Percentiles rank a stretch among this genome's conserved stretches.
Evolutionary conservation across 257 asterid genomes (phyloP).

Genomic region (Solanum peruvianum): DNA sequence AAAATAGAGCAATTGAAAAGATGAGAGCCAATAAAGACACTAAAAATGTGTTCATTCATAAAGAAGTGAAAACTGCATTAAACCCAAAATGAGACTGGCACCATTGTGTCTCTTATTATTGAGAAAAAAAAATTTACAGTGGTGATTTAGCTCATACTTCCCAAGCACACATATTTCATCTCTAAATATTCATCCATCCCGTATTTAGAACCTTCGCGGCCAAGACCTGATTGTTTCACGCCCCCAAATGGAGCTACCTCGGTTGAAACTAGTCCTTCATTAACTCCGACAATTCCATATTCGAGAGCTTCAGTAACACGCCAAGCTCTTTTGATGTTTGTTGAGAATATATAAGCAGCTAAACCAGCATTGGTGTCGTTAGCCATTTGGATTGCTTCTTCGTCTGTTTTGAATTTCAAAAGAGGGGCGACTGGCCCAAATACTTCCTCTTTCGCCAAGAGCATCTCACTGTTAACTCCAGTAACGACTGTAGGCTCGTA

Average conservation of each 20-base stretch:
- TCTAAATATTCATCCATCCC: constrained; percentile 93
- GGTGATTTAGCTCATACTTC: neutral
- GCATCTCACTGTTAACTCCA: constrained; percentile 81
- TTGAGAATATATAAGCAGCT: constrained; percentile 87
- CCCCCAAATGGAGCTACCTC: constrained; percentile 99
- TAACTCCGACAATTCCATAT: constrained; percentile 94
- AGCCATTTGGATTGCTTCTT: constrained; percentile 81
- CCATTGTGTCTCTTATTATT: neutral
- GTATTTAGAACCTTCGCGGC: constrained; percentile 96
- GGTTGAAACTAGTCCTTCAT: constrained; percentile 90
- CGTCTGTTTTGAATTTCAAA: constrained; percentile 83
- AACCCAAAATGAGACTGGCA: neutral
- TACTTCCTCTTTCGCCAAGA: constrained; percentile 77
- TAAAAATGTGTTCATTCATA: neutral
- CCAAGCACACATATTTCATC: constrained; percentile 9
- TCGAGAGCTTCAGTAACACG: constrained; percentile 94
- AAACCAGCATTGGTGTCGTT: constrained; percentile 93
- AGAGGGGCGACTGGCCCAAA: constrained; percentile 99
- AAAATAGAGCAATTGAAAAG: neutral
- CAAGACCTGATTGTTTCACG: constrained; percentile 91
- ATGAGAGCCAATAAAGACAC: neutral
- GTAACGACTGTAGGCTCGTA: constrained; percentile 86
- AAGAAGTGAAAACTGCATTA: neutral
- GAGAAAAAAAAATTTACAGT: neutral
- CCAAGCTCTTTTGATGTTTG: constrained; percentile 74